phyloP scores from a whole-genome alignment of 2,329 filamentous ascomycete genomes.

The Helicocarpus griseus region DNA sequence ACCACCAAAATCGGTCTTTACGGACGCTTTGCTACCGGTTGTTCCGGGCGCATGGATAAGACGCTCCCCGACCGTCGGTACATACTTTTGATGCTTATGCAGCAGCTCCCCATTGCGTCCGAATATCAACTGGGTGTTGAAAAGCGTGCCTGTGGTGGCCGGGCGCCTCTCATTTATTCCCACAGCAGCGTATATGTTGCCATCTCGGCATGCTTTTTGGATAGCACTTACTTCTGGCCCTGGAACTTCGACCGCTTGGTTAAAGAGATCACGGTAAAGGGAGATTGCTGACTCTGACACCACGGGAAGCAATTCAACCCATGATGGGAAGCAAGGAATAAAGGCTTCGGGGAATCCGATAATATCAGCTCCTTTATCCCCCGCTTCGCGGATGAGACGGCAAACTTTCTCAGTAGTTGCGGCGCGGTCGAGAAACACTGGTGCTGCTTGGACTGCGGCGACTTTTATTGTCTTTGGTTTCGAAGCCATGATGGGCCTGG shows the following conservation, averaged over 20 bases:
- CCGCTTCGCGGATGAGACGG: slow-evolving; percentile 5
- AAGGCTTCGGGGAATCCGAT: slow-evolving; percentile 5
- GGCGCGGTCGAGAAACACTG: slow-evolving; percentile 2
- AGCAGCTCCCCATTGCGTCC: slow-evolving; percentile 3
- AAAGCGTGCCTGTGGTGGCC: slow-evolving; percentile 1
- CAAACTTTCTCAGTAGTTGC: slow-evolving; percentile 6
- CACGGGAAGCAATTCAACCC: not conserved
- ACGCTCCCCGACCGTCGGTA: slow-evolving; percentile 3
- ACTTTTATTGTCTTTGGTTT: not conserved
- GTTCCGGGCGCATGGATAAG: slow-evolving; percentile 4
- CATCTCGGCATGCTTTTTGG: slow-evolving; percentile 1
- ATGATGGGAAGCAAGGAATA: slow-evolving; percentile 1
- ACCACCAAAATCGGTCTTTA: slow-evolving; percentile 1
- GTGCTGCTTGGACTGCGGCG: slow-evolving; percentile 5
- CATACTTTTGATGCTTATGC: slow-evolving; percentile 6
- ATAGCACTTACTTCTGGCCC: slow-evolving; percentile 1
- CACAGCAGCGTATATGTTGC: slow-evolving; percentile 2
- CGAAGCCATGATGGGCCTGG: too few species aligned
- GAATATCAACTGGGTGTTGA: slow-evolving; percentile 4
- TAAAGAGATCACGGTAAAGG: slow-evolving; percentile 2
- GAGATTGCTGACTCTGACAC: not conserved
- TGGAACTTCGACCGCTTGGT: slow-evolving; percentile 4
- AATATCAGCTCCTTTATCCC: slow-evolving; percentile 1
- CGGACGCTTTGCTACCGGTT: slow-evolving; percentile 3
- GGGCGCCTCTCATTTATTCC: slow-evolving; percentile 3